Conservation (phyloP, 352 stramenopile genomes). For the Pythium insidiosum region DNA sequence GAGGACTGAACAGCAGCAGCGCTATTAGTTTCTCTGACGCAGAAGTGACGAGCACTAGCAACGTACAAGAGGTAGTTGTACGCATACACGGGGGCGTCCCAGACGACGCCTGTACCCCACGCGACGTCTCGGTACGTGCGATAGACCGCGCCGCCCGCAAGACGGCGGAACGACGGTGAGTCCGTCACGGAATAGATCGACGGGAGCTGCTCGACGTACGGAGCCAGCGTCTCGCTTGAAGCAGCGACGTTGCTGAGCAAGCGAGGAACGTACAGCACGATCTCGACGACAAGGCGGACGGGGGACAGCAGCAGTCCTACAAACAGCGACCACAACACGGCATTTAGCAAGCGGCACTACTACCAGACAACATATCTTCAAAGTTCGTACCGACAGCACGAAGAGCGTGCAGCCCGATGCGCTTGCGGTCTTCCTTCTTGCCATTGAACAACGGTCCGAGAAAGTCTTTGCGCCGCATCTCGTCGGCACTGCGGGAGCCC, state of each 20-base stretch:
- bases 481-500: slow-evolving; percentile 20
- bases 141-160: slow-evolving; percentile 48
- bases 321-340: background rate
- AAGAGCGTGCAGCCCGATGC: slow-evolving; percentile 43
- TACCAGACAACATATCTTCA: background rate
- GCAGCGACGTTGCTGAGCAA: slow-evolving; percentile 33
- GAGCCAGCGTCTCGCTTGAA: slow-evolving; percentile 12
- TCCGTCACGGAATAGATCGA: slow-evolving; percentile 14
- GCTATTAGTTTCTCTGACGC: background rate
- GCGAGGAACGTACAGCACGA: slow-evolving; percentile 38
- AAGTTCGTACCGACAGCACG: slow-evolving; percentile 29
- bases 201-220: slow-evolving; percentile 30
- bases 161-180: slow-evolving; percentile 41
- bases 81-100: slow-evolving; percentile 55
- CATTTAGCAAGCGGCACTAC: background rate
- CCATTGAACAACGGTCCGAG: slow-evolving; percentile 61
- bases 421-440: slow-evolving; percentile 33
- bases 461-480: slow-evolving; percentile 57
- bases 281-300: slow-evolving; percentile 35
- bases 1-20: slow-evolving; percentile 26
- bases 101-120: slow-evolving; percentile 50
- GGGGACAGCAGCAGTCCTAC: slow-evolving; percentile 47
- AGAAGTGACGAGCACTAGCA: background rate
- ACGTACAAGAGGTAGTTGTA: slow-evolving; percentile 79
- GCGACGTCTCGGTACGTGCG: slow-evolving; percentile 26